These are phyloP conservation scores for Coelastrella sp. DNA, from an alignment of 139 green algal species.

Conservation along the genomic window DNA sequence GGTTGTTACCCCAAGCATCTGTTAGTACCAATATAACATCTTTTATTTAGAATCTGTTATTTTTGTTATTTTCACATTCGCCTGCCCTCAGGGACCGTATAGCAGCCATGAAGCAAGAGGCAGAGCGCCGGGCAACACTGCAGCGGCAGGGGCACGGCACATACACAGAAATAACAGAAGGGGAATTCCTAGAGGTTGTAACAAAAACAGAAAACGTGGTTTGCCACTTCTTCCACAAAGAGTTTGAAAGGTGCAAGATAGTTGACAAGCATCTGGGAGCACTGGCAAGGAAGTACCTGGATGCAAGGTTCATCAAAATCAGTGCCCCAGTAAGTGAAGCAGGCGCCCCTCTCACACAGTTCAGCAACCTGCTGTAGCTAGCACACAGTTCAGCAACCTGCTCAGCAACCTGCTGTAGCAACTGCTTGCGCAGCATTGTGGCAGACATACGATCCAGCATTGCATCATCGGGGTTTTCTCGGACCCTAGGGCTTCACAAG, in stretches of 20 bases:
- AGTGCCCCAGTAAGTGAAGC: conserved; percentile 80
- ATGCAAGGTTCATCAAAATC: conserved; percentile 94
- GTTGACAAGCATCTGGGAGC: conserved; percentile 92
- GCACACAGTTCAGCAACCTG: neutral
- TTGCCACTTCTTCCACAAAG: conserved; percentile 95
- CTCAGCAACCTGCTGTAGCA: neutral
- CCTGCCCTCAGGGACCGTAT: conserved; percentile 67
- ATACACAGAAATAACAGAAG: conserved; percentile 83
- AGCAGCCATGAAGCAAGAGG: conserved; percentile 79
- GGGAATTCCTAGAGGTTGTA: conserved; percentile 92
- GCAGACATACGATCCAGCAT: no score
- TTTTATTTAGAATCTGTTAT: neutral
- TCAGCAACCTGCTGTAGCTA: neutral
- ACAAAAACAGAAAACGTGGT: conserved; percentile 87
- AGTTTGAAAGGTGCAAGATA: conserved; percentile 97
- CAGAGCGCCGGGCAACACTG: conserved; percentile 82
- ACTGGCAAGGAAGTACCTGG: conserved; percentile 85
- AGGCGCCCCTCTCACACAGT: no score
- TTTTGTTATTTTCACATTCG: neutral
- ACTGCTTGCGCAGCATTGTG: no score
- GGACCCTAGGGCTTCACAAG: no score
- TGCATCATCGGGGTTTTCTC: no score
- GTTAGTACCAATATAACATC: no score
- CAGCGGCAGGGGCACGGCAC: conserved; percentile 87
- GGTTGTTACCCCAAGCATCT: no score